phyloP scores from a whole-genome alignment of 495 filamentous ascomycete species.

The Tuber umbilicatum region DNA sequence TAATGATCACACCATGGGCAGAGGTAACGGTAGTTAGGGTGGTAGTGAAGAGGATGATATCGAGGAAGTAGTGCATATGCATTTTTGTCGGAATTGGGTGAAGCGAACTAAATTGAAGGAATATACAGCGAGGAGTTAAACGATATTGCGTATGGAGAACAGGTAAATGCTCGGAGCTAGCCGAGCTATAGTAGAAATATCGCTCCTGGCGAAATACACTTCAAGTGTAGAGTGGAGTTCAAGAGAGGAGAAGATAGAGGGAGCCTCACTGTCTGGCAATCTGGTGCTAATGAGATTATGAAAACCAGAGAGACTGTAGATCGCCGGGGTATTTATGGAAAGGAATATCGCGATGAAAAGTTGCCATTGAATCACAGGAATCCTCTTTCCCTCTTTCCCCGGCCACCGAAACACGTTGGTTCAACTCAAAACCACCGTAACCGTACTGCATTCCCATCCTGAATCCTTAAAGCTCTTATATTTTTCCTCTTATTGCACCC shows the following conservation, averaged over 20 bases:
- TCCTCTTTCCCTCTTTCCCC: no score
- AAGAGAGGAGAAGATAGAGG: neutral
- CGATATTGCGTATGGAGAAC: neutral
- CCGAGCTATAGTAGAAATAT: neutral
- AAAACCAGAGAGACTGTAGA: neutral
- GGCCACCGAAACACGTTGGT: no score
- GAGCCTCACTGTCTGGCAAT: neutral
- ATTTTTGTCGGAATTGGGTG: neutral
- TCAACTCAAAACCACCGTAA: no score
- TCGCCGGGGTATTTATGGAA: neutral
- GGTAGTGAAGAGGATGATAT: neutral
- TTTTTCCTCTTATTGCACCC: no score
- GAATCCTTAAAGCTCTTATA: no score
- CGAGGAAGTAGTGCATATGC: neutral
- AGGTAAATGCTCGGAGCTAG: neutral
- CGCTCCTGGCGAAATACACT: neutral
- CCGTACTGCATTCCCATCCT: no score
- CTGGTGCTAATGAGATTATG: neutral
- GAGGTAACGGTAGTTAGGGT: conserved; percentile 14
- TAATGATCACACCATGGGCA: conserved; percentile 49
- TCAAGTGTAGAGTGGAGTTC: neutral
- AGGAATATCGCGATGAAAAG: no score
- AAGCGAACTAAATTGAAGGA: neutral
- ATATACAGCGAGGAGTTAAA: neutral
- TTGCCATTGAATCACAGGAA: no score